These are phyloP conservation scores for Suhomyces prunicola DNA, from an alignment of 805 yeast genomes.

Conservation along the genomic window DNA sequence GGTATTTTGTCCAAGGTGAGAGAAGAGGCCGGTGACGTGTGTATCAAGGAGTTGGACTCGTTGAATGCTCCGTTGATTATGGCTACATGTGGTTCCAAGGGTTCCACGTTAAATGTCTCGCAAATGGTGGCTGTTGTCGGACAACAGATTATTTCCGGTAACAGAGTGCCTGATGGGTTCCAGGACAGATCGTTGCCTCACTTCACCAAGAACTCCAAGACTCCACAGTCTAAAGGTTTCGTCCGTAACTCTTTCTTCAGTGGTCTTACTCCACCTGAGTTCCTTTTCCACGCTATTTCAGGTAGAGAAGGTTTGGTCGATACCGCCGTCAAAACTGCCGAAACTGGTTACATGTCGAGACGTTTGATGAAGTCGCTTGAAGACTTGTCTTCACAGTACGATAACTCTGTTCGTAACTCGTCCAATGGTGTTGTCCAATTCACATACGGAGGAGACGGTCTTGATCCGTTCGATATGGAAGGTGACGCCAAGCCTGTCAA, in stretches of 20 bases:
- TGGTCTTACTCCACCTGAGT: slow-evolving; percentile 95
- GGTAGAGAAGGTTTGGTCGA: slow-evolving; percentile 99
- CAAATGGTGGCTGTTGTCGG: slow-evolving; percentile 99
- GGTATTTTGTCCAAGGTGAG: slow-evolving; percentile 94
- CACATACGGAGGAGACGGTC: slow-evolving; percentile 97
- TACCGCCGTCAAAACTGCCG: slow-evolving; percentile 99
- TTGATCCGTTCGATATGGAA: slow-evolving; percentile 98
- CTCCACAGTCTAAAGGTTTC: slow-evolving; percentile 97
- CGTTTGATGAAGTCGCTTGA: slow-evolving; percentile 96
- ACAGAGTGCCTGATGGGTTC: slow-evolving; percentile 99
- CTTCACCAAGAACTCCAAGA: slow-evolving; percentile 90
- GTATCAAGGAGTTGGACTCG: slow-evolving; percentile 85
- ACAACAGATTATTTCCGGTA: slow-evolving; percentile 97
- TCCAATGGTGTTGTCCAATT: slow-evolving; percentile 96
- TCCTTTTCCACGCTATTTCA: slow-evolving; percentile 96
- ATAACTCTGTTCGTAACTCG: slow-evolving; percentile 91
- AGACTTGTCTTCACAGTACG: slow-evolving; percentile 91
- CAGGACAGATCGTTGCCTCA: slow-evolving; percentile 98
- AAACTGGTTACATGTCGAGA: slow-evolving; percentile 98
- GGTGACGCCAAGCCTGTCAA: slow-evolving; percentile 98
- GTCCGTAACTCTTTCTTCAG: slow-evolving; percentile 93
- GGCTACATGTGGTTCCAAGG: slow-evolving; percentile 99
- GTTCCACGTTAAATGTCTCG: slow-evolving; percentile 95
- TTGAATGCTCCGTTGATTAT: slow-evolving; percentile 94
- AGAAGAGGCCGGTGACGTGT: slow-evolving; percentile 98